Base-by-base conservation (phyloP, 2,329 filamentous ascomycete genomes). In the Escovopsis sp. region DNA sequence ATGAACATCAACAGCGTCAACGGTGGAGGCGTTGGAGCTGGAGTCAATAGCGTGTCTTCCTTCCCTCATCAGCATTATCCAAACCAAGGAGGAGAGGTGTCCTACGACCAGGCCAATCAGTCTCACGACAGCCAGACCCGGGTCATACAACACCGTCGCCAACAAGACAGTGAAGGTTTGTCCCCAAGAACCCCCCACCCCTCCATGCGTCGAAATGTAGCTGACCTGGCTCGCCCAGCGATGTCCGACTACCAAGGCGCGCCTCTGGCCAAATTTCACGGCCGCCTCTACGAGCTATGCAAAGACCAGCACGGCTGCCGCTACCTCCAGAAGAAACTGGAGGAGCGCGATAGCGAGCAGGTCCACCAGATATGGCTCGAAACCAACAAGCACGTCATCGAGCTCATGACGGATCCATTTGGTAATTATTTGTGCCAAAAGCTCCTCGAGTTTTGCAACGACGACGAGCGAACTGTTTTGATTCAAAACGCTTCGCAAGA, bases 401-500 rank as follows among this genome's bases (percentile, higher is more conserved):
- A 98, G 68, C 72, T 98, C 50, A 98, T 98, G 91, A 95, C 87
- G 47, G 89, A 98, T 64, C 89, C 91, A 9, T 98, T 98, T 62
- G 91, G 91, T 60, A 98, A 98, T 70, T 98, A 98, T 64, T 79
- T 98, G 51, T 96, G 89, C 70, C 91, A 98, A 70, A 98, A 96
- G 73, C 71, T 98, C 48, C 75, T 98, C 30, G 91, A 98, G 66
- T 94, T 82, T 62, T 89, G 86, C 66, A 93, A 85, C 59, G 85
- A 96, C 56, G 85, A 94, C 41, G 89, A 98, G 68, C 86, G 91
- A 51, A 96, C 89, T 42, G 77, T 80, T 36, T 75, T 98, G 48
- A 93, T 98, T 53, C 80, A 88, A 62, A 94, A 94, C 53, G 87
- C 91, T 35, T 78, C 86, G 15, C 74, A 80, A 42, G 80, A 89